phyloP scores from a whole-genome alignment of 2,329 filamentous ascomycete genomes.

The Sporothrix phasma region DNA sequence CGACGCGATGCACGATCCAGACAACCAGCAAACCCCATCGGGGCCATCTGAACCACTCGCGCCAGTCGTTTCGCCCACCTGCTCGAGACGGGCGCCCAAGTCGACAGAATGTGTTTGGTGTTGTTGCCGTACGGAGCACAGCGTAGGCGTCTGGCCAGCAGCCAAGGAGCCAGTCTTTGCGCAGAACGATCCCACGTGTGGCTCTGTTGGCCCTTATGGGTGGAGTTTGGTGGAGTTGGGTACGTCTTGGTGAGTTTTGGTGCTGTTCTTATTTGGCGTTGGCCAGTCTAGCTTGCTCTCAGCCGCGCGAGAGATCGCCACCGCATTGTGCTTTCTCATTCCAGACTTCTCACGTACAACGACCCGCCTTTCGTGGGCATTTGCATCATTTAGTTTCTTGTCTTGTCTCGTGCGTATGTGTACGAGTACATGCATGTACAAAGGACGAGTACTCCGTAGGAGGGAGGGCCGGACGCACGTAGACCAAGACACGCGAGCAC shows the following conservation, averaged over 20 bases:
- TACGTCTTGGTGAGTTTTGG: too few species aligned
- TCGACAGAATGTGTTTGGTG: neutral
- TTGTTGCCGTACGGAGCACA: neutral
- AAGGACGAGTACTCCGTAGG: too few species aligned
- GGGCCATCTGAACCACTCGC: neutral
- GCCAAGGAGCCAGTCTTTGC: conserved; percentile 13
- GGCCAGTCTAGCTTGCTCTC: neutral
- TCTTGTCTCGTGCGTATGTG: too few species aligned
- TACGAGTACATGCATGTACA: too few species aligned
- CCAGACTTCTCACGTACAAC: neutral
- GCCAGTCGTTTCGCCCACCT: conserved; percentile 20
- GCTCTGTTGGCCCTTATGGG: conserved; percentile 2
- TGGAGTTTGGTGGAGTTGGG: too few species aligned
- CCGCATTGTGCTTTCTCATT: neutral
- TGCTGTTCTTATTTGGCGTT: neutral
- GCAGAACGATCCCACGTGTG: conserved; percentile 18
- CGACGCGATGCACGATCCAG: conserved; percentile 1
- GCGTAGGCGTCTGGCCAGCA: neutral
- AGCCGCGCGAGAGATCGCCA: conserved; percentile 7
- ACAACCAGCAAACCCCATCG: neutral
- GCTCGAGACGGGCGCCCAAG: conserved; percentile 8
- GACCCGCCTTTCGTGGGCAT: neutral
- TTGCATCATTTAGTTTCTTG: neutral
- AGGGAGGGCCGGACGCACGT: neutral
- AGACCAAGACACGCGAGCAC: conserved; percentile 3